Evolutionary conservation across 495 filamentous ascomycete species (phyloP), one percentile per base, ranked within the genome.

Genomic region (Chlorociboria aeruginascens): DNA sequence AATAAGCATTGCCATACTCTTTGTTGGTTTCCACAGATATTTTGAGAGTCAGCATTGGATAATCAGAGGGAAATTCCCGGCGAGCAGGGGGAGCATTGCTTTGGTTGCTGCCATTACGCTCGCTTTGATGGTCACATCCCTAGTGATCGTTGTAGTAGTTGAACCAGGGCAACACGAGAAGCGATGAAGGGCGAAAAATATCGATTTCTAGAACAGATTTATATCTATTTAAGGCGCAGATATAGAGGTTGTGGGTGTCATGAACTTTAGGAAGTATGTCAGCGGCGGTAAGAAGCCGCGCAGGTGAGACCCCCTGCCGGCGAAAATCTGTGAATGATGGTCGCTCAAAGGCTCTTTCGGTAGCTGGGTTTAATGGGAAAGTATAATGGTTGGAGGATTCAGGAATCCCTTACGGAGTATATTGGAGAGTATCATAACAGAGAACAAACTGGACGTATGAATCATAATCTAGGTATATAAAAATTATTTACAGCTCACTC

Each of bases 31-130:
- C 58, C 70, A 76, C 38, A 66, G 77, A 37, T 81, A 79, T 47
- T 71, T 79, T 46, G 68, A 73, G 55, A 62, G 69, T 20, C 80
- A 88, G 66, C 79, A 90, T 56, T 98, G 93, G 84, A 79, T 98
- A 45, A 80, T 96, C 34, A 73, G 81, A 48, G 90, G 90, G 47
- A 95, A 95, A 61, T 98, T 96, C 53, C 90, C 90, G 0, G 90
- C 90, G 1, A 90, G 86, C 57, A 73, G 90, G 37, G 89, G 87
- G 16, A 92, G 88, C 51, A 77, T 98, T 51, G 73, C 89, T 20
- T 51, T 95, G 33, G 75, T 95, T 34, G 76, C 82, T 7, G 64
- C 83, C 43, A 68, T 93, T 28, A 76, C 86, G 33, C 67, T 72
- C 56, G 71, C 78, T 10, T 68, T 92, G 56, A 88, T 89, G 64